Evolutionary conservation across 805 yeast genomes (phyloP), one percentile per base, ranked within the genome.

Genomic region (Lipomyces orientalis): DNA sequence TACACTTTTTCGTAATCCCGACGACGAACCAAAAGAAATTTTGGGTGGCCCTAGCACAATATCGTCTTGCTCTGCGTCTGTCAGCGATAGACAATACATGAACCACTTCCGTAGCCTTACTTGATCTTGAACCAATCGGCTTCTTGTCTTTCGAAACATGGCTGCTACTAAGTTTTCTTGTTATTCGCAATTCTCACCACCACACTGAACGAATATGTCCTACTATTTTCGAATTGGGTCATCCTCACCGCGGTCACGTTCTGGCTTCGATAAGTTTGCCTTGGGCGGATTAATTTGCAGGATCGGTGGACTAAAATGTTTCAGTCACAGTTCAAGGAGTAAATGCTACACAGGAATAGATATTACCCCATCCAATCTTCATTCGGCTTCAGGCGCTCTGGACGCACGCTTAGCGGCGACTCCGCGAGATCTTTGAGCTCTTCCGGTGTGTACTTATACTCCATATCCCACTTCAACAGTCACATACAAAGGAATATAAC

Each of bases 21-120:
- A 31, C 8, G 34, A 25, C 4, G 55, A 37, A 12, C 66, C 71
- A 34, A 68, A 68, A 2, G 71, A 68, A 8, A 68, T 68, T 33
- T 68, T 68, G 4, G 71, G 71, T 1, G 71, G 71, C n/a, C 71
- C 67, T 3, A 68, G 56, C 14, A 68, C 58, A 9, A 68, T 68
- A 25, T 63, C 65, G 22, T 60, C 64, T 10, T 56, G 25, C 59
- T 57, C 64, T 62, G 55, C n/a, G 9, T 4, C 9, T 31, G 34
- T 52, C 22, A 52, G 9, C 55, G 5, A 7, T 16, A 22, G 49
- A 33, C 25, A 2, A 14, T 19, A n/a, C 51, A 31, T 25, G 6
- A 56, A 8, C 7, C 34, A 25, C 29, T 25, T 25, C 12, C 19
- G 5, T 25, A 56, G 7, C 6, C 60, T 9, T 31, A 56, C 60